A percentile compares a stretch with the other conserved stretches of the same genome.
These are phyloP conservation scores for Mycena metata DNA, from an alignment of 768 basidiomycete species.

Conservation along the genomic window DNA sequence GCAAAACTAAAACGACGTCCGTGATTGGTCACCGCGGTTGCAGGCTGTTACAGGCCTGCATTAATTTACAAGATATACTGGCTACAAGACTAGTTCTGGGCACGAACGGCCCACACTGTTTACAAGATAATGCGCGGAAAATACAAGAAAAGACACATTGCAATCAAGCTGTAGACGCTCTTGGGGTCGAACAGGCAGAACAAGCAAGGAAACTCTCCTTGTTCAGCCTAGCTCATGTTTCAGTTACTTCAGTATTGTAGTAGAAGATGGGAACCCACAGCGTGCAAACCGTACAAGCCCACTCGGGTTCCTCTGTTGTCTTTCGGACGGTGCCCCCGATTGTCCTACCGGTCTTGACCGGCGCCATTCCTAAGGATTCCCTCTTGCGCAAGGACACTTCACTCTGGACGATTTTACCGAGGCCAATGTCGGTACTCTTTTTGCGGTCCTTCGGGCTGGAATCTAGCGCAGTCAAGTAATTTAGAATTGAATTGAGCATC, in stretches of 20 bases:
- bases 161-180: neutral
- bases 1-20: too few species aligned
- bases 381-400: conserved; percentile 62
- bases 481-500: neutral
- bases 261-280: conserved; percentile 58
- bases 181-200: conserved; percentile 66
- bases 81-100: too few species aligned
- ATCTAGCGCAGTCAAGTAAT: conserved; percentile 11
- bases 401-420: conserved; percentile 55
- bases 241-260: conserved; percentile 15
- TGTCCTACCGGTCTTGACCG: conserved; percentile 44
- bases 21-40: too few species aligned
- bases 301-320: conserved; percentile 41
- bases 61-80: too few species aligned
- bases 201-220: conserved; percentile 68
- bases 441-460: neutral
- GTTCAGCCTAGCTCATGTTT: conserved; percentile 59
- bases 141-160: neutral
- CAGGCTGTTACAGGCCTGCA: too few species aligned
- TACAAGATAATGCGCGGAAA: neutral
- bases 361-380: conserved; percentile 59
- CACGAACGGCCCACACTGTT: too few species aligned
- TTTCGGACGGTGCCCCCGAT: conserved; percentile 37
- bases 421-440: conserved; percentile 35
- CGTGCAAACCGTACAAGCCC: conserved; percentile 75